Evolutionary conservation across 208 protist genomes (phyloP), one percentile per base, ranked within the genome.

Genomic region (Leishmania arabica): DNA sequence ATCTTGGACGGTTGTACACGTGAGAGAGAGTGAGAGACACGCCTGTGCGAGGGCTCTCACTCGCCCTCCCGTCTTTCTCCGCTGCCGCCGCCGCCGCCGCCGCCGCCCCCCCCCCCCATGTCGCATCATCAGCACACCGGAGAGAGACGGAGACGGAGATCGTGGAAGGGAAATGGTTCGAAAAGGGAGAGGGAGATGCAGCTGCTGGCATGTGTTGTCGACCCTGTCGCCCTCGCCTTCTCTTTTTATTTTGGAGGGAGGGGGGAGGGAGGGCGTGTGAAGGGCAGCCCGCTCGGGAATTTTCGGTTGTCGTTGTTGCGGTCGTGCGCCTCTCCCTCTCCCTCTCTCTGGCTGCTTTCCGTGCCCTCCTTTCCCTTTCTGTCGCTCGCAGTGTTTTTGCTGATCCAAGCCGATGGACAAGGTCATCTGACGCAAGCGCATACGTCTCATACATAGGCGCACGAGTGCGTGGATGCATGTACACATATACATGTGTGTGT

Each of bases 1-100:
- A 96, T 74, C 70, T 96, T 47, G 92, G 93, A 17, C 90, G 92
- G 49, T 81, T 98, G 27, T 98, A 96, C 84, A 97, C 95, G 73
- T 97, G 64, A 51, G 68, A 27, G 68, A 27, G 37, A 6, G 27
- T 4, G n/a, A 37, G 62, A 34, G 62, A 66, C 17, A 34, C 64
- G 64, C 37, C 34, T 69, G 64, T 69, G 40, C n/a, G 51, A 9
- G 9, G 7, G 51, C 47, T 19, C 47, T 17, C 70, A 9, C 70
- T 37, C 47, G 40, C 70, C 24, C 51, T 8, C 70, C 42, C 70
- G 1, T 51, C 27, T 31, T 51, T 7, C 8, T 11, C 53, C 31
- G 40, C 68, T 74, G 17, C 45, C 24, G 8, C 42, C 19, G n/a
- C n/a, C n/a, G n/a, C n/a, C n/a, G n/a, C n/a, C n/a, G n/a, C n/a